Evolutionary conservation across 306 rosid genomes (phyloP).

Genomic region (Casuarina cunninghamiana): DNA sequence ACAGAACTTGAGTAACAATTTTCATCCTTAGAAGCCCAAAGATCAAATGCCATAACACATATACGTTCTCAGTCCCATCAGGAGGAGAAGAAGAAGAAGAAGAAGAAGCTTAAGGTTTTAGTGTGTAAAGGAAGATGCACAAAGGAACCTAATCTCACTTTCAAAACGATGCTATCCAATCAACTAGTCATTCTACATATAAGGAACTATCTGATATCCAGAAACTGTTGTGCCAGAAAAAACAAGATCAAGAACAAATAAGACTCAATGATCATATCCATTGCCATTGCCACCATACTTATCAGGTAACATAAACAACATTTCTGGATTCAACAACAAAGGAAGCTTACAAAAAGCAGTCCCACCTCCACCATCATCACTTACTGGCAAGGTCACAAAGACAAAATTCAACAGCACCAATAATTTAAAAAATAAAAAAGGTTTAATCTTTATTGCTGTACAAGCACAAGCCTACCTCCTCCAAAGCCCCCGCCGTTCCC

Average conservation of each 20-base stretch:
- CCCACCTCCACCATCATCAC: conserved; percentile 19
- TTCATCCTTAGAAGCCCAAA: neutral
- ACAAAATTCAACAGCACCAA: conserved; percentile 29
- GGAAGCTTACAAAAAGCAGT: conserved; percentile 36
- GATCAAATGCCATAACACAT: neutral
- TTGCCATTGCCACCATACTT: neutral
- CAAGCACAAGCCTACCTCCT: conserved; percentile 87
- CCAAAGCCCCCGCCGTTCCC: conserved; percentile 53
- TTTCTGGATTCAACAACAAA: conserved; percentile 24
- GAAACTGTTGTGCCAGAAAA: neutral
- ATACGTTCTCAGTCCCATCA: neutral
- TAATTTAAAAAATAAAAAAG: conserved; percentile 12
- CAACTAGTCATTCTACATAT: neutral
- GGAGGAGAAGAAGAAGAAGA: neutral
- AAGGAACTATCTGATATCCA: neutral
- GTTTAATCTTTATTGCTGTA: conserved; percentile 54
- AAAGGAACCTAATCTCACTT: neutral
- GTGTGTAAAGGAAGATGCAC: neutral
- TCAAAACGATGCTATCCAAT: neutral
- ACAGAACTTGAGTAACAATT: neutral
- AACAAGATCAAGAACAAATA: neutral
- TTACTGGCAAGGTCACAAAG: conserved; percentile 42
- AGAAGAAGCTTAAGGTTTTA: neutral
- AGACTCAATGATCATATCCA: neutral
- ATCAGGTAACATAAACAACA: conserved; percentile 13